Percentiles rank a stretch among this genome's conserved stretches.
These are phyloP conservation scores for Pseudogymnoascus sp. DNA, from an alignment of 2,329 filamentous ascomycete species.

Conservation along the genomic window DNA sequence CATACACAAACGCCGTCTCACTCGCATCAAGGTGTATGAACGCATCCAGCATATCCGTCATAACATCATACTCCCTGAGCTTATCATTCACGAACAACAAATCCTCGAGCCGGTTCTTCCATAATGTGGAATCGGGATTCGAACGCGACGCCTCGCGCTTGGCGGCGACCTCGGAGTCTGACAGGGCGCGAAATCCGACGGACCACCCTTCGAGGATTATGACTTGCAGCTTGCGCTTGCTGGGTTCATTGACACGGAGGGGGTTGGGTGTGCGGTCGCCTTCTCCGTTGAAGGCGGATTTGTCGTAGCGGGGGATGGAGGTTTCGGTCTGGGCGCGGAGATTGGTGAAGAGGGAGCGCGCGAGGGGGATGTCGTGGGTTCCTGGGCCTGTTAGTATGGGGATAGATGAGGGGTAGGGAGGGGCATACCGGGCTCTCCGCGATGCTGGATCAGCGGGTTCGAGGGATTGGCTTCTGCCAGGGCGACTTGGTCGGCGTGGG, in stretches of 20 bases:
- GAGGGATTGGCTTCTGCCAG: conserved; percentile 45
- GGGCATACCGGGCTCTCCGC: conserved; percentile 52
- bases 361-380: conserved; percentile 59
- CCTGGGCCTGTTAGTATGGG: conserved; percentile 15
- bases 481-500: conserved; percentile 46
- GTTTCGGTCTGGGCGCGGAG: conserved; percentile 41
- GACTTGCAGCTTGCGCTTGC: conserved; percentile 32
- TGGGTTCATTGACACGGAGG: conserved; percentile 36
- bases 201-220: conserved; percentile 70
- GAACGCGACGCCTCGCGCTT: conserved; percentile 29
- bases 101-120: conserved; percentile 47
- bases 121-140: conserved; percentile 34
- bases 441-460: conserved; percentile 58
- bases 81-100: conserved; percentile 52
- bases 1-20: conserved; percentile 56
- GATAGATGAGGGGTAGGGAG: background rate
- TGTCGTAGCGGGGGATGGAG: conserved; percentile 59
- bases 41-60: conserved; percentile 53
- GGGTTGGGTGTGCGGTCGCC: conserved; percentile 56
- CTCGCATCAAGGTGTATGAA: conserved; percentile 60
- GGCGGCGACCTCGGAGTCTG: conserved; percentile 40
- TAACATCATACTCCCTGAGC: conserved; percentile 49
- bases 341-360: conserved; percentile 44
- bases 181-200: conserved; percentile 56
- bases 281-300: conserved; percentile 54